A percentile compares a stretch with the other conserved stretches of the same genome.
These are phyloP conservation scores for Aphanoascus verrucosus DNA, from an alignment of 2,329 filamentous ascomycete genomes.

Conservation along the genomic window DNA sequence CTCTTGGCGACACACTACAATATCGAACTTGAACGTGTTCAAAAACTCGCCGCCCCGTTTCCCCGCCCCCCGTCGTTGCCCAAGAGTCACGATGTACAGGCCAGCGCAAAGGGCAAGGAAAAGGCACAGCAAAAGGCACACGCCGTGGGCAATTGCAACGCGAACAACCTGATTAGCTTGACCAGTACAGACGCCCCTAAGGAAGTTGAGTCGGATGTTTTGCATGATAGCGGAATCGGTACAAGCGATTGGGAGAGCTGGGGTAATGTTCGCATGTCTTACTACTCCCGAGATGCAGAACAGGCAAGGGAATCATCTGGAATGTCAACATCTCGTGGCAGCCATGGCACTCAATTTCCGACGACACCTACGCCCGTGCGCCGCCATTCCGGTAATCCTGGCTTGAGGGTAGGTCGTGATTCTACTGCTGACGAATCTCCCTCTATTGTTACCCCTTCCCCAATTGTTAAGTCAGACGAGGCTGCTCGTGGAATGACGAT, in stretches of 20 bases:
- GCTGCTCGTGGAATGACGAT: slow-evolving; percentile 39
- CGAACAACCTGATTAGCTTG: slow-evolving; percentile 73
- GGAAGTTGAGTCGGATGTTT: slow-evolving; percentile 23
- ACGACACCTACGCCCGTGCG: slow-evolving; percentile 66
- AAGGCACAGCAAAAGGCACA: slow-evolving; percentile 41
- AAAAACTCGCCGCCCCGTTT: slow-evolving; percentile 74
- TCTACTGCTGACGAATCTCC: slow-evolving; percentile 40
- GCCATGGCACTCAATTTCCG: slow-evolving; percentile 42
- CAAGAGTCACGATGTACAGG: slow-evolving; percentile 40
- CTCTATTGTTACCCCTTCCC: slow-evolving; percentile 38
- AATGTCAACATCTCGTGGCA: slow-evolving; percentile 22
- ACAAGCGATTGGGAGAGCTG: slow-evolving; percentile 57
- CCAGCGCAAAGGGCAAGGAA: slow-evolving; percentile 60
- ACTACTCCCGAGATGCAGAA: slow-evolving; percentile 48
- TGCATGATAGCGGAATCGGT: slow-evolving; percentile 22
- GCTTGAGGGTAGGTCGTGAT: slow-evolving; percentile 41
- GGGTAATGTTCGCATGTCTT: slow-evolving; percentile 68
- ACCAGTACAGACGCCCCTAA: slow-evolving; percentile 46
- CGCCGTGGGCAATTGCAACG: slow-evolving; percentile 47
- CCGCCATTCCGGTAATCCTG: slow-evolving; percentile 49
- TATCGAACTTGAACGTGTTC: slow-evolving; percentile 63
- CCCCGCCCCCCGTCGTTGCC: slow-evolving; percentile 53
- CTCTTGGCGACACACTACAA: slow-evolving; percentile 75
- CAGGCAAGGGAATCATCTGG: slow-evolving; percentile 24
- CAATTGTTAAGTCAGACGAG: slow-evolving; percentile 28